Conservation (phyloP, 176 grass and related monocot species). For the Thinopyrum elongatum region DNA sequence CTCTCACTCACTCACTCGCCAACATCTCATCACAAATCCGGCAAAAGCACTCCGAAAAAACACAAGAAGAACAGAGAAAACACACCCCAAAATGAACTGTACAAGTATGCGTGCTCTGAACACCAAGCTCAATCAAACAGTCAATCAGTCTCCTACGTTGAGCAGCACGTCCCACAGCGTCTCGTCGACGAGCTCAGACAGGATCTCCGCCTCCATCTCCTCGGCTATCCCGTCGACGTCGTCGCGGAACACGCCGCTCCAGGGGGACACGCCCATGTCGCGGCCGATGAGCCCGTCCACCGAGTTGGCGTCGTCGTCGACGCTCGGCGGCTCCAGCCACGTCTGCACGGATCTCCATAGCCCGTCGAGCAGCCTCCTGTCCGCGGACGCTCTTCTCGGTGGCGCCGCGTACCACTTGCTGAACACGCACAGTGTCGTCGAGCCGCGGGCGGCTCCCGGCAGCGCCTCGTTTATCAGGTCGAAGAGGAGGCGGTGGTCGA, state of each 20-base stretch:
- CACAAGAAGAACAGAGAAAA: neutral
- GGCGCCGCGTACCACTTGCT: conserved; percentile 30
- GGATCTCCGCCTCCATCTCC: conserved; percentile 62
- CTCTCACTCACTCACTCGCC: conserved; percentile 10
- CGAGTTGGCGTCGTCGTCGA: neutral
- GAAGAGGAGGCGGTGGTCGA: conserved; percentile 70
- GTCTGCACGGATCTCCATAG: conserved; percentile 47
- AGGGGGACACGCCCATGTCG: conserved; percentile 59
- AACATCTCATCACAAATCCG: conserved; percentile 9
- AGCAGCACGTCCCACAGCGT: conserved; percentile 68
- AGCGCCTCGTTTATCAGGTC: conserved; percentile 75
- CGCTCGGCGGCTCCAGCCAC: conserved; percentile 11
- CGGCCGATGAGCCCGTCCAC: conserved; percentile 60
- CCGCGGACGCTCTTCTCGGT: conserved; percentile 2
- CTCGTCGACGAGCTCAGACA: conserved; percentile 77
- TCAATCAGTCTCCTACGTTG: conserved; percentile 43
- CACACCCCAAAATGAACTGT: conserved; percentile 42
- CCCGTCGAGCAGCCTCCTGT: conserved; percentile 54
- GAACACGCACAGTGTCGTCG: conserved; percentile 38
- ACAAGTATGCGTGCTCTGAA: conserved; percentile 28
- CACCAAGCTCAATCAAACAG: neutral
- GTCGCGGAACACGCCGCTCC: conserved; percentile 47
- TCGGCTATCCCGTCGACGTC: conserved; percentile 44
- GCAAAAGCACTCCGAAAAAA: conserved; percentile 23
- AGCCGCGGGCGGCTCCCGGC: conserved; percentile 27